Evolutionary conservation across 2,329 filamentous ascomycete species (phyloP).

Genomic region (Neofusicoccum laricinum): DNA sequence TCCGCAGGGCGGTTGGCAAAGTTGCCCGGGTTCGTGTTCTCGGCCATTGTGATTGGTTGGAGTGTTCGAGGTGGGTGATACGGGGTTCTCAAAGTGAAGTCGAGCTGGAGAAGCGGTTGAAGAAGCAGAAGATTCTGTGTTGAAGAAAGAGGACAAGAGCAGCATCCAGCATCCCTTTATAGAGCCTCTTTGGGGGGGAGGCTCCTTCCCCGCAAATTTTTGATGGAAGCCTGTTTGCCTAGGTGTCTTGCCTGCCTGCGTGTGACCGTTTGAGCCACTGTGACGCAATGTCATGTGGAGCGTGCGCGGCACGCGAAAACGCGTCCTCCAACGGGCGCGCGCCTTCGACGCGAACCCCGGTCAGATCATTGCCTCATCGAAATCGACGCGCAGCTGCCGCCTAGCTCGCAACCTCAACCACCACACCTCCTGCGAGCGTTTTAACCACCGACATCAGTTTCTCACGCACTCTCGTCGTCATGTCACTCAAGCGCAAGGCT

Average conservation of each 20-base stretch:
- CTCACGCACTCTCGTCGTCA: constrained; percentile 23
- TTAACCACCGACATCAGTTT: background rate
- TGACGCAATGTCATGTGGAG: constrained; percentile 5
- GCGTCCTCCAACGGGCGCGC: background rate
- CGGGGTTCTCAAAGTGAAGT: constrained; percentile 9
- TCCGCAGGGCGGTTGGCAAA: constrained; percentile 53
- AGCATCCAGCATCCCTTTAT: background rate
- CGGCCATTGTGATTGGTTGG: constrained; percentile 29
- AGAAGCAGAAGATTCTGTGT: background rate
- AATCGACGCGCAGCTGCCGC: constrained; percentile 1
- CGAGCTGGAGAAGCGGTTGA: constrained; percentile 5
- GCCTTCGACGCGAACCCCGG: background rate
- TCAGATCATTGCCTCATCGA: constrained; percentile 6
- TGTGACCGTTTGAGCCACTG: background rate
- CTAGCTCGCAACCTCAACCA: background rate
- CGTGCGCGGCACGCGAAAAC: background rate
- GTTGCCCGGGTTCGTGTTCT: constrained; percentile 46
- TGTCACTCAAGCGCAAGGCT: constrained; percentile 53
- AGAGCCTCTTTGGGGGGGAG: background rate
- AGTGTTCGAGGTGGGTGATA: background rate
- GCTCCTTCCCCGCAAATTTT: background rate
- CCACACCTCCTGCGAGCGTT: background rate
- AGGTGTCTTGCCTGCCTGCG: background rate
- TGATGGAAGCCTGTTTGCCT: background rate
- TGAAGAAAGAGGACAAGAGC: background rate